These are phyloP conservation scores for Endogone sp. DNA, from an alignment of 192 early-diverging fungal genomes.

Conservation along the genomic window DNA sequence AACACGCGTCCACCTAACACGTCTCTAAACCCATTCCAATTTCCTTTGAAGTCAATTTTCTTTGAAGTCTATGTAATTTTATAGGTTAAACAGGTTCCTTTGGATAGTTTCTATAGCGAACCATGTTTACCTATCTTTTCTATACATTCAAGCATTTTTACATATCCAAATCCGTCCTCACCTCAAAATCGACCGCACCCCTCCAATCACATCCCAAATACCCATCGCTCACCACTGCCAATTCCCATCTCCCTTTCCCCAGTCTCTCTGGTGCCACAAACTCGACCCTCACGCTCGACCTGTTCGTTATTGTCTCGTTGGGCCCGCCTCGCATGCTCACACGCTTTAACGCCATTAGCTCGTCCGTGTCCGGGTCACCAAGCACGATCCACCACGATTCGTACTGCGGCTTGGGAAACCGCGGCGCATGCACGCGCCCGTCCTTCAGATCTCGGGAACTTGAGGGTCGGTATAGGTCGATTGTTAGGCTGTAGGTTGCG, in stretches of 20 bases:
- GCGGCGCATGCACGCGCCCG: slow-evolving; percentile 72
- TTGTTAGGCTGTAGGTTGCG: slow-evolving; percentile 14
- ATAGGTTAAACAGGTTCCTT: no score
- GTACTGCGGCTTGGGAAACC: slow-evolving; percentile 88
- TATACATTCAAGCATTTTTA: not conserved
- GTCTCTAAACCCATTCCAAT: no score
- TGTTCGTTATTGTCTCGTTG: slow-evolving; percentile 34
- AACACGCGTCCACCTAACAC: no score
- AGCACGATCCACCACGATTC: slow-evolving; percentile 94
- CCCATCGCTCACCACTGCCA: slow-evolving; percentile 73
- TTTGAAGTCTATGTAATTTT: no score
- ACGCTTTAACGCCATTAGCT: slow-evolving; percentile 78
- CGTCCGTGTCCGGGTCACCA: slow-evolving; percentile 57
- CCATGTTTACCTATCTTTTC: no score
- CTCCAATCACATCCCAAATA: slow-evolving; percentile 75
- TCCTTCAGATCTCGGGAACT: slow-evolving; percentile 21
- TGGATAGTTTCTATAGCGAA: no score
- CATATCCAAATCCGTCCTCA: slow-evolving; percentile 14
- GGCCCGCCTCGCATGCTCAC: slow-evolving; percentile 59
- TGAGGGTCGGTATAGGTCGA: slow-evolving; percentile 12
- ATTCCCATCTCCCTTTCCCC: slow-evolving; percentile 51
- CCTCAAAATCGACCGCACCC: slow-evolving; percentile 40
- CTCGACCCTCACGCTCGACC: slow-evolving; percentile 38
- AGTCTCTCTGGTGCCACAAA: slow-evolving; percentile 61
- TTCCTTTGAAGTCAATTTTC: no score